Evolutionary conservation across 2,329 filamentous ascomycete genomes (phyloP).

Genomic region (Aspergillus puulaauensis): DNA sequence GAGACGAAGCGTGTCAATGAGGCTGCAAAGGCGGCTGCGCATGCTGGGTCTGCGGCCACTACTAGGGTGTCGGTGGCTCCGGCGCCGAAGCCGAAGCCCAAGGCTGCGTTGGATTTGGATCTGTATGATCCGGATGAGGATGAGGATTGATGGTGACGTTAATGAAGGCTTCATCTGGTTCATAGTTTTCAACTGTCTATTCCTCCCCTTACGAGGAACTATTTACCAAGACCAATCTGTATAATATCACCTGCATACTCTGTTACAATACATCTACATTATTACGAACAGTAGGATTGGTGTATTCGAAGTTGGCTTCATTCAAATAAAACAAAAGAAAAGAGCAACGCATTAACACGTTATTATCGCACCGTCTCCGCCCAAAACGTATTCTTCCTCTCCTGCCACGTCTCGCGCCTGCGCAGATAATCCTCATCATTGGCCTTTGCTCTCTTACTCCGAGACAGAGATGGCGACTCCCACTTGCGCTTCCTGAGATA

Average conservation of each 20-base stretch:
- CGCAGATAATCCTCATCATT: background rate
- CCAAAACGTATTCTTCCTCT: background rate
- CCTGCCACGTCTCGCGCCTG: background rate
- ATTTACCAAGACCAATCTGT: no score
- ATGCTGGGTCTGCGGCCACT: constrained; percentile 27
- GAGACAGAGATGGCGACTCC: background rate
- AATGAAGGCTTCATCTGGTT: no score
- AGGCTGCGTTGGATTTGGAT: constrained; percentile 44
- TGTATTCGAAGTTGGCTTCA: background rate
- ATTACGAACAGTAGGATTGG: no score
- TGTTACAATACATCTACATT: no score
- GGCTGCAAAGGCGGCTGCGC: constrained; percentile 33
- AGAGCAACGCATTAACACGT: no score
- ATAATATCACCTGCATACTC: no score
- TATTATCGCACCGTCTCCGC: background rate
- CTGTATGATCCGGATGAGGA: constrained; percentile 48
- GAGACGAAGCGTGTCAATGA: constrained; percentile 34
- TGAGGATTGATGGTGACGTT: constrained; percentile 29
- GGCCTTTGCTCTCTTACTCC: background rate
- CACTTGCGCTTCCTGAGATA: background rate
- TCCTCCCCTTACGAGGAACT: no score
- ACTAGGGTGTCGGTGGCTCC: constrained; percentile 18
- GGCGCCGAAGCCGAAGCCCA: constrained; percentile 34
- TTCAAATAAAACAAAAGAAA: background rate
- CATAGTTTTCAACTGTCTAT: no score